Base-by-base conservation (phyloP, 164 flowering plant species). In the Dillenia suffruticosa region DNA sequence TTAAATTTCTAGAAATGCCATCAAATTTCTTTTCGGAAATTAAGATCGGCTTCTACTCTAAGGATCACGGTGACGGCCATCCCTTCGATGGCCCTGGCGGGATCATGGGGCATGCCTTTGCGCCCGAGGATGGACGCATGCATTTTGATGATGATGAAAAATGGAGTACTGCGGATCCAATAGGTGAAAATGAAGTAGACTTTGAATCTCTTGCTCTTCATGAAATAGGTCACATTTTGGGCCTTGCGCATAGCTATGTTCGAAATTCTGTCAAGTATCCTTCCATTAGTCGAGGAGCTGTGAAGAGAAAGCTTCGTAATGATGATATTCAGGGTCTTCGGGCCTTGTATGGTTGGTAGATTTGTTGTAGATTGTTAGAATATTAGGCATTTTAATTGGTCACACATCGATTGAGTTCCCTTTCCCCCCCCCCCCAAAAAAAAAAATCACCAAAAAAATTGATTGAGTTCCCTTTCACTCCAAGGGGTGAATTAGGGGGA, bases 111-210 rank as follows among this genome's bases (percentile, higher is more conserved):
- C 59, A 26, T 6, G 43, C 57, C 12, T 19, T 10, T 22, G 4
- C 40, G 12, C 57, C 57, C 14, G 12, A 40, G 5, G 57, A 70
- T 67, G 92, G 93, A 58, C 62, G 78, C 71, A 55, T 87, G 55
- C 96, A 89, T 66, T 71, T 85, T 3, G 96, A 89, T 66, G 79
- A 70, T 7, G 83, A 75, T 0, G 95, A 85, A 63, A 70, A 61
- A 10, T 88, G 95, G 95, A 76, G 77, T 52, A 70, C 78, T 10
- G 80, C 84, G 12, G 65, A 32, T 4, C 50, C 13, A 13, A 12
- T 15, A 10, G 8, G 22, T 5, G 9, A 44, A 51, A 14, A 60
- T 16, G 12, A 9, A 26, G 44, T 11, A 2, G 75, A 75, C 24
- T 46, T 75, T 9, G 78, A 75, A 57, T 71, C 75, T 9, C 70